Conservation (phyloP, 2,329 filamentous ascomycete species). For the Rhexocercosporidium sp. region DNA sequence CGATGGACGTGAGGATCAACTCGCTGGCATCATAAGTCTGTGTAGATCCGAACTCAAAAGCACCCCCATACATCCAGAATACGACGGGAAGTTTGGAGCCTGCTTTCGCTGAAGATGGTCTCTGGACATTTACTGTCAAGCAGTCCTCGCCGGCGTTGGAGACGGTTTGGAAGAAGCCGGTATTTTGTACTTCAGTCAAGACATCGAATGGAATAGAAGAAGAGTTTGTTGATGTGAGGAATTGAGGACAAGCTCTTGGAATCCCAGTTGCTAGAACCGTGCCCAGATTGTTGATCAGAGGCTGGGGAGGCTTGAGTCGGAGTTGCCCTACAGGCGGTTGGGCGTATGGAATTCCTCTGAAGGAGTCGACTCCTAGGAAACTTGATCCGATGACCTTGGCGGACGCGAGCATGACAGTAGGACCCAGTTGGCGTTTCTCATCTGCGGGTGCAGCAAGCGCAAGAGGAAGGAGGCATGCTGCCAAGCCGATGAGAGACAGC, state of each 20-base stretch:
- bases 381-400: constrained; percentile 28
- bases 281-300: constrained; percentile 61
- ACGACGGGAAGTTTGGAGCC: constrained; percentile 67
- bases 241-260: constrained; percentile 73
- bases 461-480: constrained; percentile 22
- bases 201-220: constrained; percentile 47
- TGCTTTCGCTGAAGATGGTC: constrained; percentile 60
- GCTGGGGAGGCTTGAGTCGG: constrained; percentile 71
- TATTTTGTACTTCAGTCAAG: constrained; percentile 56
- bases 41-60: constrained; percentile 60
- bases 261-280: constrained; percentile 63
- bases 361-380: constrained; percentile 26
- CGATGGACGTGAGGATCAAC: constrained; percentile 52
- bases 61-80: constrained; percentile 75
- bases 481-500: constrained; percentile 17
- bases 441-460: constrained; percentile 17
- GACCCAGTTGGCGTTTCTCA: constrained; percentile 19
- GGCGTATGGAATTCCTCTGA: constrained; percentile 72
- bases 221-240: constrained; percentile 50
- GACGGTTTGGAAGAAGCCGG: constrained; percentile 61
- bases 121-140: constrained; percentile 63
- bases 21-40: constrained; percentile 57
- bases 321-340: constrained; percentile 69
- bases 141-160: constrained; percentile 67
- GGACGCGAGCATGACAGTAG: constrained; percentile 15